These are phyloP conservation scores for Collybia sordida DNA, from an alignment of 768 basidiomycete genomes.

Conservation along the genomic window DNA sequence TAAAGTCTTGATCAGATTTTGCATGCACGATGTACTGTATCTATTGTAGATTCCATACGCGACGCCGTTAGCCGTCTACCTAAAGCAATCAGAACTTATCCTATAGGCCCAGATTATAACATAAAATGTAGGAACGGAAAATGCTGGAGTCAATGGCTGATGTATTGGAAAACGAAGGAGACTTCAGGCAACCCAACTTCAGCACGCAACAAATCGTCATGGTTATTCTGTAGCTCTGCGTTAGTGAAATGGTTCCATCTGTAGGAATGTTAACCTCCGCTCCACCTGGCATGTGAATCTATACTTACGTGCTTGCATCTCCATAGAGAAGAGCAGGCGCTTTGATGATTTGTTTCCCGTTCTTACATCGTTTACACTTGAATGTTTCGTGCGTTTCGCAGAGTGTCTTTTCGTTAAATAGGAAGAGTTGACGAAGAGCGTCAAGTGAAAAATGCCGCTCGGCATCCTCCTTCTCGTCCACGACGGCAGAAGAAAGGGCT, in stretches of 20 bases:
- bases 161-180: conserved; percentile 96
- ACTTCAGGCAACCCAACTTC: conserved; percentile 84
- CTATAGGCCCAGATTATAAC: not conserved
- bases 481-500: conserved; percentile 95
- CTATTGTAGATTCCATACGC: not conserved
- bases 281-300: not conserved
- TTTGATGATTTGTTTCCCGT: conserved; percentile 83
- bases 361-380: conserved; percentile 90
- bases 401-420: conserved; percentile 81
- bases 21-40: not conserved
- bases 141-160: conserved; percentile 63
- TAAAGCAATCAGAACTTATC: not conserved
- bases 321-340: conserved; percentile 88
- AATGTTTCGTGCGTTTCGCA: conserved; percentile 98
- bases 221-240: conserved; percentile 81
- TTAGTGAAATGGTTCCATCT: conserved; percentile 99
- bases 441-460: conserved; percentile 95
- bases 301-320: conserved; percentile 92
- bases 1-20: conserved; percentile 23
- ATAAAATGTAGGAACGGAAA: not conserved
- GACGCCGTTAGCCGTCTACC: too few species aligned
- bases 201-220: conserved; percentile 92
- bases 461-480: conserved; percentile 94
- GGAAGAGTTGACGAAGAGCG: conserved; percentile 85
- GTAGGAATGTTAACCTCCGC: conserved; percentile 1